Conservation (phyloP, 768 basidiomycete genomes). For the Termitomyces sp. region DNA sequence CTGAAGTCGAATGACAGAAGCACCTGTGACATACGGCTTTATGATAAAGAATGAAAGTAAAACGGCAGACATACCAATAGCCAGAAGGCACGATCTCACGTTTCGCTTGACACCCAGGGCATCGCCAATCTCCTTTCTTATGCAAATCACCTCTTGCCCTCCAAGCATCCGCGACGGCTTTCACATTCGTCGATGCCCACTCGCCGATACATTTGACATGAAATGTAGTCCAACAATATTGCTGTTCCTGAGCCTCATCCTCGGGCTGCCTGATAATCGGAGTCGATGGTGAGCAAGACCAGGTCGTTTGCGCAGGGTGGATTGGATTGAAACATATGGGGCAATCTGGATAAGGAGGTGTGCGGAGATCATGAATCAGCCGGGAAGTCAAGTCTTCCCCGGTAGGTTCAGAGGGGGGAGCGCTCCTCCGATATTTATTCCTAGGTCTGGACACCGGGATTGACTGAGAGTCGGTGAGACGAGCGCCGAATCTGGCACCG, state of each 20-base stretch:
- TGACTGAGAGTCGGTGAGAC: slow-evolving; percentile 22
- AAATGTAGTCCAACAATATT: slow-evolving; percentile 87
- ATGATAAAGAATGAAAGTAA: slow-evolving; percentile 9
- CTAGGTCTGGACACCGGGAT: slow-evolving; percentile 1
- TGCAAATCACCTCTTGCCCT: slow-evolving; percentile 57
- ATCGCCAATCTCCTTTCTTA: slow-evolving; percentile 78
- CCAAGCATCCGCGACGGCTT: slow-evolving; percentile 70
- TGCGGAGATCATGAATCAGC: slow-evolving; percentile 59
- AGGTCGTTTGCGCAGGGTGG: slow-evolving; percentile 72
- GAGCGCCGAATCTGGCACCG: slow-evolving; percentile 28
- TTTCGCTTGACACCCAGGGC: slow-evolving; percentile 87
- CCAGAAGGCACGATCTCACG: slow-evolving; percentile 58
- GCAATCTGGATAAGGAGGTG: slow-evolving; percentile 73
- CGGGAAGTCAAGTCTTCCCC: slow-evolving; percentile 70
- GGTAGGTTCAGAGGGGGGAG: slow-evolving; percentile 21
- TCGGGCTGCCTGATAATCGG: slow-evolving; percentile 29
- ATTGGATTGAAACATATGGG: slow-evolving; percentile 80
- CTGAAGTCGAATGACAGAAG: slow-evolving; percentile 72
- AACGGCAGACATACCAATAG: slow-evolving; percentile 49
- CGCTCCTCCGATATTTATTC: slow-evolving; percentile 1
- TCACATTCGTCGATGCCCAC: slow-evolving; percentile 83
- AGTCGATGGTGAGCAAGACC: slow-evolving; percentile 80
- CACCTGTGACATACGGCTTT: slow-evolving; percentile 44
- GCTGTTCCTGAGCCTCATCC: slow-evolving; percentile 29
- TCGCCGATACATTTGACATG: slow-evolving; percentile 85